These are phyloP conservation scores for Priceomyces melissophilus DNA, from an alignment of 805 yeast species.

Conservation along the genomic window DNA sequence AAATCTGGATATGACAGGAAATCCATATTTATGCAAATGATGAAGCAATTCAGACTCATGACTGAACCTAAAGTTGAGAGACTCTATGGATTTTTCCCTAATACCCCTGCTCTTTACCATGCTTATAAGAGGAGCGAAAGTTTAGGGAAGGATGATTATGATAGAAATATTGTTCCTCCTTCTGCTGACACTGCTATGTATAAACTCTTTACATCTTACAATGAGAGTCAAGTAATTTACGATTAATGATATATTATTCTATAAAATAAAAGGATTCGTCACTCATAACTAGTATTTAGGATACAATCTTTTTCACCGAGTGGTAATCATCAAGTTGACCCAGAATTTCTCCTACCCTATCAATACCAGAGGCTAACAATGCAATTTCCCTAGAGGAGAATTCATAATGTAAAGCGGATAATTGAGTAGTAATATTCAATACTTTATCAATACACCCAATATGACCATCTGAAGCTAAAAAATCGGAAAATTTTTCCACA, in stretches of 20 bases:
- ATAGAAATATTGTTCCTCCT: slow-evolving; percentile 46
- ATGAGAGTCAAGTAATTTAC: slow-evolving; percentile 44
- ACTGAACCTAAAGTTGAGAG: slow-evolving; percentile 50
- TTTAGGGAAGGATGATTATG: slow-evolving; percentile 40
- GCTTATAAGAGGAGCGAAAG: slow-evolving; percentile 21
- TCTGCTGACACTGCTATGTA: slow-evolving; percentile 48
- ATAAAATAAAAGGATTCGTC: background rate
- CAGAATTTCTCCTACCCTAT: slow-evolving; percentile 37
- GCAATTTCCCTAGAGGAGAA: slow-evolving; percentile 44
- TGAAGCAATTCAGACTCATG: slow-evolving; percentile 57
- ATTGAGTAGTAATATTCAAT: slow-evolving; percentile 45
- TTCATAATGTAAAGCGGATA: slow-evolving; percentile 39
- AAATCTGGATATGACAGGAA: slow-evolving; percentile 50
- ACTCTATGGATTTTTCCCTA: slow-evolving; percentile 38
- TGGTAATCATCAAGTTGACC: slow-evolving; percentile 51
- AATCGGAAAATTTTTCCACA: slow-evolving; percentile 26
- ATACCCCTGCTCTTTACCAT: slow-evolving; percentile 30
- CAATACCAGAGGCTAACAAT: slow-evolving; percentile 33
- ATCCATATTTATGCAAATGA: slow-evolving; percentile 46
- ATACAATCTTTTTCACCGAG: slow-evolving; percentile 1
- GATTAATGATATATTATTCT: slow-evolving; percentile 4
- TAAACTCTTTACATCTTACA: slow-evolving; percentile 45
- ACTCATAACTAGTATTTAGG: slow-evolving; percentile 1
- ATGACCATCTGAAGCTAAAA: slow-evolving; percentile 34
- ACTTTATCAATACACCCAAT: slow-evolving; percentile 56